phyloP scores from a whole-genome alignment of 2,329 filamentous ascomycete genomes.

The Colletotrichum euphorbiae region DNA sequence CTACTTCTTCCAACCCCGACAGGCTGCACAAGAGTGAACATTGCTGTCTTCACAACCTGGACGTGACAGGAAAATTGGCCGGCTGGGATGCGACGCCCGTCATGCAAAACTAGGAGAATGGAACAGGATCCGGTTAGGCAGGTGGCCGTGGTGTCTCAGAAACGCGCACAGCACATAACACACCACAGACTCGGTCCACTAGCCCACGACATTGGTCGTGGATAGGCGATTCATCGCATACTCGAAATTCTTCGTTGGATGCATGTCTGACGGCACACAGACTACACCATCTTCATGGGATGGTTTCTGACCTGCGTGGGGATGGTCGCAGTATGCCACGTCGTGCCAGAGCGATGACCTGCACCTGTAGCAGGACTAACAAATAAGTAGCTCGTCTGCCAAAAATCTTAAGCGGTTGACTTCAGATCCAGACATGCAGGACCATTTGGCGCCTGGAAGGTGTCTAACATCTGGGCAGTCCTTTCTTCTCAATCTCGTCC shows the following conservation, averaged over 20 bases:
- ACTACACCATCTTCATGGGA: constrained; percentile 28
- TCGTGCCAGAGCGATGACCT: constrained; percentile 20
- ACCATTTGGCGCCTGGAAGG: constrained; percentile 1
- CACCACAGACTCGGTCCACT: neutral
- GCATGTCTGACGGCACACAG: constrained; percentile 25
- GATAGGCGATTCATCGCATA: constrained; percentile 1
- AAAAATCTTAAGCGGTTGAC: constrained; percentile 19
- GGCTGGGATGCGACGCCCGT: constrained; percentile 4
- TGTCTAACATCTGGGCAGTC: constrained; percentile 12
- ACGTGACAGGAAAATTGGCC: constrained; percentile 17
- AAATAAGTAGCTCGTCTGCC: constrained; percentile 19
- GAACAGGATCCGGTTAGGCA: neutral
- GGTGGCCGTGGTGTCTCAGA: constrained; percentile 7
- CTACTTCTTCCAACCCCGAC: neutral
- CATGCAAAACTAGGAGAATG: constrained; percentile 13
- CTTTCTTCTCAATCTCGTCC: neutral
- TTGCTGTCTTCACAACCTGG: neutral
- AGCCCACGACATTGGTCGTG: constrained; percentile 14
- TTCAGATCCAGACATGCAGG: constrained; percentile 24
- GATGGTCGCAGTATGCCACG: constrained; percentile 16
- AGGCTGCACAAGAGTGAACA: neutral
- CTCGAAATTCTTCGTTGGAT: neutral
- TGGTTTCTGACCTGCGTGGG: constrained; percentile 14
- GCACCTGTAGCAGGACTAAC: constrained; percentile 13
- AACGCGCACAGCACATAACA: constrained; percentile 8